A percentile compares a stretch with the other conserved stretches of the same genome.
phyloP scores from a whole-genome alignment of 352 stramenopile species.

The Phytophthora pinifolia region DNA sequence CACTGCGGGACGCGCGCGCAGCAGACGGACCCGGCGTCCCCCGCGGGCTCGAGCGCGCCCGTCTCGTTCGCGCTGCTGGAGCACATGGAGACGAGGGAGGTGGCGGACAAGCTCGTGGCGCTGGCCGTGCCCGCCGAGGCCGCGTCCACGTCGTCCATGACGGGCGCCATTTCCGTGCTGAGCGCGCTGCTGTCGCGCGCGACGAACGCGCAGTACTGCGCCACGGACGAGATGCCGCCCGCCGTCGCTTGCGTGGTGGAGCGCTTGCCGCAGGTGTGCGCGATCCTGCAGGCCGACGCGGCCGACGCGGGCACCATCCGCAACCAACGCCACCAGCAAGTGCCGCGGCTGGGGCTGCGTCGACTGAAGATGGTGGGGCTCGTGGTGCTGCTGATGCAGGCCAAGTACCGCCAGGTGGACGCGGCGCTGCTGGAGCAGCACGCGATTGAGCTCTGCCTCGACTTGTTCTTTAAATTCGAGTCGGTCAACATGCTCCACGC shows the following conservation, averaged over 20 bases:
- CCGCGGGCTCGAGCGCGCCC: slow-evolving; percentile 48
- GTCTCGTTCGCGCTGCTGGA: slow-evolving; percentile 75
- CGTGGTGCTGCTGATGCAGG: slow-evolving; percentile 79
- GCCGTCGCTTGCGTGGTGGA: slow-evolving; percentile 56
- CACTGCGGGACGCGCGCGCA: slow-evolving; percentile 79
- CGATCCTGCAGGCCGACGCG: slow-evolving; percentile 60
- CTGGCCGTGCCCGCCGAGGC: slow-evolving; percentile 48
- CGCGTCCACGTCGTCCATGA: slow-evolving; percentile 75
- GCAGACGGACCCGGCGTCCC: slow-evolving; percentile 67
- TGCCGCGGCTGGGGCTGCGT: slow-evolving; percentile 71
- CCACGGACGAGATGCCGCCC: slow-evolving; percentile 60
- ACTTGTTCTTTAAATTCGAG: slow-evolving; percentile 89
- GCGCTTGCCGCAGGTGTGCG: slow-evolving; percentile 64
- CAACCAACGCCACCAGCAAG: slow-evolving; percentile 75
- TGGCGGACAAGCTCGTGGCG: slow-evolving; percentile 67
- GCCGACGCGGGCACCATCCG: slow-evolving; percentile 65
- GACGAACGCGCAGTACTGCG: slow-evolving; percentile 75
- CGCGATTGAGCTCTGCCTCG: slow-evolving; percentile 71
- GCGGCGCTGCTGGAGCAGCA: slow-evolving; percentile 63
- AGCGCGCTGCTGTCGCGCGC: slow-evolving; percentile 75
- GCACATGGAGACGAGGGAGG: slow-evolving; percentile 73
- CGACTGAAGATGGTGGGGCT: slow-evolving; percentile 82
- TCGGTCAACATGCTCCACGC: slow-evolving; percentile 88
- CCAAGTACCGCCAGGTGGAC: slow-evolving; percentile 84
- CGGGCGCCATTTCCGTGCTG: slow-evolving; percentile 71